Base-by-base conservation (phyloP, 1,284 basidiomycete species). In the Somion occarium region DNA sequence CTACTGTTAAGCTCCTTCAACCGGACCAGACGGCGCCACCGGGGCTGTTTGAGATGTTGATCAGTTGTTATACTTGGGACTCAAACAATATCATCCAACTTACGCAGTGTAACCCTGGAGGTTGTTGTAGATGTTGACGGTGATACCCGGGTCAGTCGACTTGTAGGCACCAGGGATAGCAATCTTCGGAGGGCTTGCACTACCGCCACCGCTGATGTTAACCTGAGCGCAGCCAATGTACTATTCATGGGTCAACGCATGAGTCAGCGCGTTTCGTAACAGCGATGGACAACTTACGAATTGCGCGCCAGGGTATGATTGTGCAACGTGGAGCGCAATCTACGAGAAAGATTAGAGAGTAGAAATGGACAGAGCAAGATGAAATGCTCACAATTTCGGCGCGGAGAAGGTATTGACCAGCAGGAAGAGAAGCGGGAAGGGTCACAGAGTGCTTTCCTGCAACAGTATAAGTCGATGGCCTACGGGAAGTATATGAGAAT, bases 71-170 rank as follows among this genome's bases (percentile, higher is more conserved):
- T 24, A 12, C 24, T 22, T 5, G 19, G 22, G 24, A 7, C 18
- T 22, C 11, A 7, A 13, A 27, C 43, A 30, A 22, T 30, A 46
- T n/a, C 23, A 19, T 24, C 5, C 43, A 39, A 56, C 61, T 46
- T 51, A 64, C 62, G 63, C 61, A 13, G 72, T 75, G 65, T 71
- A 75, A 56, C 64, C 72, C 58, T 72, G 69, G 42, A 75, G 67
- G 60, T 73, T 76, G 68, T 77, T 76, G 68, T 75, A 75, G 55
- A 75, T 76, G 66, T 76, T 75, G 59, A 76, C 69, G 12, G 73
- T 73, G 60, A 76, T 76, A 42, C 75, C 75, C 45, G 75, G 76
- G 62, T 77, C 76, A 48, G 64, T 66, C 38, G 59, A 19, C 46
- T 73, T 61, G 62, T 80, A 74, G 44, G 68, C 69, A 44, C 75